Evolutionary conservation across 352 stramenopile species (phyloP).

Genomic region (Phytophthora quininea): DNA sequence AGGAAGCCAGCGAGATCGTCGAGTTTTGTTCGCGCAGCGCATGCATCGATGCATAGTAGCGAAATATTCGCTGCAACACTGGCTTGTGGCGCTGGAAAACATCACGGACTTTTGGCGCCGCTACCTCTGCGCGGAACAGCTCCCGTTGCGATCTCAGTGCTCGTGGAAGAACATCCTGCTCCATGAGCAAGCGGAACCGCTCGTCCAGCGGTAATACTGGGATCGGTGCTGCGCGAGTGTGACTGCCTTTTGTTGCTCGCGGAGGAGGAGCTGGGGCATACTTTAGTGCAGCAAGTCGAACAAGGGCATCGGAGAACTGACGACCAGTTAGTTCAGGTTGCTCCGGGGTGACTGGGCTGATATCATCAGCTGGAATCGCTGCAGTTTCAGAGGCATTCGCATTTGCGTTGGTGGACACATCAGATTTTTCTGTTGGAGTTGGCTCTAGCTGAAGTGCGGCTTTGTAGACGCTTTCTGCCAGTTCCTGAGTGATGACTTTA

Average conservation of each 20-base stretch:
- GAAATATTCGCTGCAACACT: constrained; percentile 73
- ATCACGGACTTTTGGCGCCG: constrained; percentile 65
- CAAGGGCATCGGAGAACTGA: constrained; percentile 74
- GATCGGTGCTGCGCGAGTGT: constrained; percentile 16
- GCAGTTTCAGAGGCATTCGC: not conserved
- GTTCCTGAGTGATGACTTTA: constrained; percentile 42
- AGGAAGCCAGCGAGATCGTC: constrained; percentile 66
- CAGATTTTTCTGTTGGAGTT: not conserved
- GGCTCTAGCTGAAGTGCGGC: constrained; percentile 25
- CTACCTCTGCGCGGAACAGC: constrained; percentile 77
- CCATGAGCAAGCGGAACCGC: constrained; percentile 73
- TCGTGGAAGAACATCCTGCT: constrained; percentile 67
- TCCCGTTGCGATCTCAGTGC: constrained; percentile 74
- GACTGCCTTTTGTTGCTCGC: constrained; percentile 10
- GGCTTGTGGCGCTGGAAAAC: constrained; percentile 80
- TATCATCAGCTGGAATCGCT: not conserved
- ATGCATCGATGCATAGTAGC: constrained; percentile 85
- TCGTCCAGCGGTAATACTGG: constrained; percentile 47
- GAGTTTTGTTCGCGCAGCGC: constrained; percentile 74
- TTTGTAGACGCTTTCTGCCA: constrained; percentile 57
- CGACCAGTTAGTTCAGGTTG: constrained; percentile 57
- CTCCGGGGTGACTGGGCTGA: not conserved
- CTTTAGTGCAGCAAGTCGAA: constrained; percentile 63
- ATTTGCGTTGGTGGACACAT: not conserved
- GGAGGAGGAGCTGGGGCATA: constrained; percentile 33